Conservation (phyloP, 192 early-diverging fungal species). For the Mortierella claussenii region DNA sequence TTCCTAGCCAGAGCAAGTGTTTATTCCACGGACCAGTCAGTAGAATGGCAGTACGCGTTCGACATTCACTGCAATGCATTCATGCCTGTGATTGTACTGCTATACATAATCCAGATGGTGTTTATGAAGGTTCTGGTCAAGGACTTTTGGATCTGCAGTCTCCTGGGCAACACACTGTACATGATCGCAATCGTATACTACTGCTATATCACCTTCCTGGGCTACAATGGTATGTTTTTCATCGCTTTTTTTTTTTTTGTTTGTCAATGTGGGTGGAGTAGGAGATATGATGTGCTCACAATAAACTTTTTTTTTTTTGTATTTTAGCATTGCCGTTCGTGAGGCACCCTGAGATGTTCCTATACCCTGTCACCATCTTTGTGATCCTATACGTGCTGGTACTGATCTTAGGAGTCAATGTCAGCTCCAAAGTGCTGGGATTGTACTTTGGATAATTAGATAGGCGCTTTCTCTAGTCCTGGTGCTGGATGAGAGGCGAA, state of each 20-base stretch:
- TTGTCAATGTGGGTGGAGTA: no score
- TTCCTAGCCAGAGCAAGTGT: conserved; percentile 79
- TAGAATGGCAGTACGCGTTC: conserved; percentile 97
- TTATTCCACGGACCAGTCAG: conserved; percentile 85
- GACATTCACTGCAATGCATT: conserved; percentile 98
- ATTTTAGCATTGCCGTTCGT: conserved; percentile 89
- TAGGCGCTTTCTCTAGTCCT: no score
- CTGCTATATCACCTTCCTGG: conserved; percentile 90
- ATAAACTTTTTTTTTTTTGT: conserved; percentile 1
- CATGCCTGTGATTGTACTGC: conserved; percentile 85
- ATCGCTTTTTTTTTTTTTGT: conserved; percentile 2
- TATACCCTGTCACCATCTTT: conserved; percentile 85
- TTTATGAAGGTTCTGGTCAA: conserved; percentile 85
- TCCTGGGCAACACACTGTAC: conserved; percentile 93
- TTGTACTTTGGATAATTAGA: conserved; percentile 78
- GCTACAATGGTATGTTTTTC: conserved; percentile 81
- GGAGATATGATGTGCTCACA: not conserved
- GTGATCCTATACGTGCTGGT: conserved; percentile 68
- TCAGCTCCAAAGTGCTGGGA: conserved; percentile 77
- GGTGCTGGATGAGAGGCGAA: no score
- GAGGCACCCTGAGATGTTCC: conserved; percentile 86
- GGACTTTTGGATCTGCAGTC: conserved; percentile 81
- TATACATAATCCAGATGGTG: conserved; percentile 94
- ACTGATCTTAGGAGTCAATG: conserved; percentile 77
- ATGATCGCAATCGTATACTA: conserved; percentile 83